phyloP scores from a whole-genome alignment of 257 asterid genomes.

The Anisodus acutangulus region DNA sequence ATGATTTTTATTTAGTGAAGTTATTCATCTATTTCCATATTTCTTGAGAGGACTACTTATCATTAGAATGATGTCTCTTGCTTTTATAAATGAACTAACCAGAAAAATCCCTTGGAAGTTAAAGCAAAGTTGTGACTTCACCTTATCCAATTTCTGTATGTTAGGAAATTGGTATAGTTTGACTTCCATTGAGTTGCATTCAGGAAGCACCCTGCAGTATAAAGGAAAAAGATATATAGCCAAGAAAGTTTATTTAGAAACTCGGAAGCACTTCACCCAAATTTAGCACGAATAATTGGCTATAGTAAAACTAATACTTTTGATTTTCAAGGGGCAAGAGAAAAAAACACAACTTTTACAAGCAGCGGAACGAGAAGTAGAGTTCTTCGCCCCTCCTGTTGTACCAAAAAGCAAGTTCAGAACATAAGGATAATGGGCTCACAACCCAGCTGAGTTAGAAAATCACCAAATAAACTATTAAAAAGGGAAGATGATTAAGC shows the following conservation, averaged over 20 bases:
- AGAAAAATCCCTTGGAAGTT: background rate
- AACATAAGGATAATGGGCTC: slow-evolving; percentile 13
- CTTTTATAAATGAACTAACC: background rate
- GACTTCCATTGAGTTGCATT: slow-evolving; percentile 22
- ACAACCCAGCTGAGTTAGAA: slow-evolving; percentile 15
- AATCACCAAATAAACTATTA: background rate
- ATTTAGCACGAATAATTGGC: background rate
- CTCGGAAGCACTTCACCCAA: background rate
- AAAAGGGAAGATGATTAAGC: background rate
- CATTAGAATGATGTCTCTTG: background rate
- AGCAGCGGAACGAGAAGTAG: background rate
- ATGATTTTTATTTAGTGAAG: background rate
- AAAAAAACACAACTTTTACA: background rate
- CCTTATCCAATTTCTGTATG: slow-evolving; percentile 14
- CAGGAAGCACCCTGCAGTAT: slow-evolving; percentile 20
- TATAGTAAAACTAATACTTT: background rate
- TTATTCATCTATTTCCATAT: background rate
- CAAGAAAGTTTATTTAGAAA: slow-evolving; percentile 17
- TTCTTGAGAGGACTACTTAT: background rate
- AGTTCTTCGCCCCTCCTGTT: background rate
- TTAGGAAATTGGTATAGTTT: slow-evolving; percentile 9
- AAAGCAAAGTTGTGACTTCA: slow-evolving; percentile 13
- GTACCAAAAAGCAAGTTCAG: background rate
- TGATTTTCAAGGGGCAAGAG: background rate
- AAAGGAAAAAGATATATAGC: background rate